Percentiles rank a stretch among this genome's conserved stretches.
These are phyloP conservation scores for Entomortierella lignicola DNA, from an alignment of 192 early-diverging fungal genomes.

Conservation along the genomic window DNA sequence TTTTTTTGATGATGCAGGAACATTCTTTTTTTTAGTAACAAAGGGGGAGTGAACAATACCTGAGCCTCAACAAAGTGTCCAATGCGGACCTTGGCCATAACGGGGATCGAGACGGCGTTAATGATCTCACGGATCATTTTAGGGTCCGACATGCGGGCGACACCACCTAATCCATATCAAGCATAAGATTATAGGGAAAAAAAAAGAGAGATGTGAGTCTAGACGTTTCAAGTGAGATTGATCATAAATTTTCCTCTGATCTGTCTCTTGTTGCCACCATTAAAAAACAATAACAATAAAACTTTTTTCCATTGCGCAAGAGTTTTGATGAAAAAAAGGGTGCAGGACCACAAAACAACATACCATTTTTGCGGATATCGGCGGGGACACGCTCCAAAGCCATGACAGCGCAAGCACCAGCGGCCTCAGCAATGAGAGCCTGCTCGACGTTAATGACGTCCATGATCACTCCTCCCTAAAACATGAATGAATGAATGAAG, in stretches of 20 bases:
- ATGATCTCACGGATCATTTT: slow-evolving; percentile 97
- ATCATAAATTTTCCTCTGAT: slow-evolving; percentile 74
- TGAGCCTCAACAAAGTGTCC: slow-evolving; percentile 99
- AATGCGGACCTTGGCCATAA: slow-evolving; percentile 99
- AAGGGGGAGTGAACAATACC: slow-evolving; percentile 24
- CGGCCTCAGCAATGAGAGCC: slow-evolving; percentile 96
- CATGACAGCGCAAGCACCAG: slow-evolving; percentile 98
- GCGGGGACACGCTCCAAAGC: slow-evolving; percentile 98
- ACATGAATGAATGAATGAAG: no score
- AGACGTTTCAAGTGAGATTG: neutral
- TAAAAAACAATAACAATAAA: no score
- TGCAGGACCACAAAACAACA: slow-evolving; percentile 61
- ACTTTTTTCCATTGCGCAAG: no score
- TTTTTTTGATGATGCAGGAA: neutral
- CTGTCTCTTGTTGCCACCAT: no score
- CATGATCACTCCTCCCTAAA: slow-evolving; percentile 98
- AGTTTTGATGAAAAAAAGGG: no score
- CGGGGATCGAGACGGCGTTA: slow-evolving; percentile 95
- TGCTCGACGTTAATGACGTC: slow-evolving; percentile 98
- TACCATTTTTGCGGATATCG: slow-evolving; percentile 96
- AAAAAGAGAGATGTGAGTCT: neutral
- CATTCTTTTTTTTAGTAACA: neutral
- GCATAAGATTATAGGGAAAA: neutral
- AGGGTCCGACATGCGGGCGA: slow-evolving; percentile 98
- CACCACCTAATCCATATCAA: slow-evolving; percentile 89